Conservation (phyloP, 2,329 filamentous ascomycete genomes). For the Fusarium setosum region DNA sequence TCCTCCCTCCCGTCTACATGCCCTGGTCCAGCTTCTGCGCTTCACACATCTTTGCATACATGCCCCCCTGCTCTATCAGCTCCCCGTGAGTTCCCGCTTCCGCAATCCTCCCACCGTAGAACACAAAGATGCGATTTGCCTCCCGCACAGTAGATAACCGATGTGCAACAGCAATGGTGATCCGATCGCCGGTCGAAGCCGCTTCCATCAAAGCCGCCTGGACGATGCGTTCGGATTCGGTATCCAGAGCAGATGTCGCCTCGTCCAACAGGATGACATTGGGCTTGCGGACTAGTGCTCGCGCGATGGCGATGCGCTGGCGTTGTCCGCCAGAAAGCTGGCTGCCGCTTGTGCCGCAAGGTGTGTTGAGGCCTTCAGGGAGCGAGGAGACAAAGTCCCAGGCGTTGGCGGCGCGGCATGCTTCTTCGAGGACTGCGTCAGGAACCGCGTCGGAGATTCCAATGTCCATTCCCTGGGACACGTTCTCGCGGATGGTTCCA, state of each 20-base stretch:
- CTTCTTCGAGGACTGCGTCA: not conserved
- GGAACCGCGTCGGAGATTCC: not conserved
- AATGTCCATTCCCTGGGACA: constrained; percentile 3
- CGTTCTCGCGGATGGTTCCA: constrained; percentile 11
- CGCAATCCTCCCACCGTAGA: constrained; percentile 11
- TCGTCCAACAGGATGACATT: constrained; percentile 15
- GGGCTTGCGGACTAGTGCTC: constrained; percentile 14
- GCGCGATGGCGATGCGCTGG: constrained; percentile 18
- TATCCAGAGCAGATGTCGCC: constrained; percentile 10
- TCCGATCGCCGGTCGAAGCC: constrained; percentile 1
- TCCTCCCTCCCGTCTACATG: not conserved
- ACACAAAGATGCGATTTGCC: constrained; percentile 20
- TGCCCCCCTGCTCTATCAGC: constrained; percentile 4
- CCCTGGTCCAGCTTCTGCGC: not conserved
- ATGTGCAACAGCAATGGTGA: constrained; percentile 24
- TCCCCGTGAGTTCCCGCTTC: constrained; percentile 15
- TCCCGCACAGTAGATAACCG: constrained; percentile 13
- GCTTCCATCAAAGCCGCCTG: constrained; percentile 19
- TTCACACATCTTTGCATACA: constrained; percentile 24
- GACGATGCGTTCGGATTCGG: constrained; percentile 11
- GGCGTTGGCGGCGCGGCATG: constrained; percentile 8
- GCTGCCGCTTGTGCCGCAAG: constrained; percentile 5
- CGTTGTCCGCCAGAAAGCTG: constrained; percentile 19
- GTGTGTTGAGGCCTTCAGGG: constrained; percentile 3
- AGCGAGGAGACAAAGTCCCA: constrained; percentile 19